Base-by-base conservation (phyloP, 75 land plant genomes). In the Gnetum montanum region DNA sequence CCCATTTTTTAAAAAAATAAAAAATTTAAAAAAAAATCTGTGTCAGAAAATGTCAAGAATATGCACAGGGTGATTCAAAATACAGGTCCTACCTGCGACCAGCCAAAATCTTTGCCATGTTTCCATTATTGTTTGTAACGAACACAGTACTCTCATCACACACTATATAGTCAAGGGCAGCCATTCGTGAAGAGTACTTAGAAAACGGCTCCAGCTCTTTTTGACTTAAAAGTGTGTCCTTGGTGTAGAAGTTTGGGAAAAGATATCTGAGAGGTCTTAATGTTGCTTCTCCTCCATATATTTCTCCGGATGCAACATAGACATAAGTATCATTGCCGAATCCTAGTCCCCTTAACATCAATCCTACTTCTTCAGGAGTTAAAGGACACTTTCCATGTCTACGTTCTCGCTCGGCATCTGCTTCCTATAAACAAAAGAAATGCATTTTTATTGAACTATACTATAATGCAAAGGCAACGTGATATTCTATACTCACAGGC, bases 221-320 rank as follows among this genome's bases (percentile, higher is more conserved):
- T 54, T 38, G 45, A 43, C 56, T 73, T 15, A 73, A 75, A 57
- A 95, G 80, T 43, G 83, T 77, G 37, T 95, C 99, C 62, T 95
- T 95, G 4, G 99, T 95, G 57, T 73, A 81, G 51, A 72, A 81
- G 55, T 95, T 86, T 31, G 99, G 99, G 56, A 95, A 95, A 23
- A 95, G 74, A 25, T 76, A 79, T 66, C 69, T 86, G 8, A 95
- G 78, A 22, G 99, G 99, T 35, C 56, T 67, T 26, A 90, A 69
- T 16, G 99, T 85, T 46, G 73, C 74, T 46, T 90, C 97, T 61
- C 99, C 96, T 41, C 91, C 96, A 61, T 95, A 95, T 46, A 95
- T 85, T 62, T 90, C 92, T 37, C 99, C 99, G 45, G 99, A 95
- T 54, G 99, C 99, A 49, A 95, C 84, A 71, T 90, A 95, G 15